phyloP scores from a whole-genome alignment of 192 early-diverging fungal genomes.

The Allomyces javanicus region DNA sequence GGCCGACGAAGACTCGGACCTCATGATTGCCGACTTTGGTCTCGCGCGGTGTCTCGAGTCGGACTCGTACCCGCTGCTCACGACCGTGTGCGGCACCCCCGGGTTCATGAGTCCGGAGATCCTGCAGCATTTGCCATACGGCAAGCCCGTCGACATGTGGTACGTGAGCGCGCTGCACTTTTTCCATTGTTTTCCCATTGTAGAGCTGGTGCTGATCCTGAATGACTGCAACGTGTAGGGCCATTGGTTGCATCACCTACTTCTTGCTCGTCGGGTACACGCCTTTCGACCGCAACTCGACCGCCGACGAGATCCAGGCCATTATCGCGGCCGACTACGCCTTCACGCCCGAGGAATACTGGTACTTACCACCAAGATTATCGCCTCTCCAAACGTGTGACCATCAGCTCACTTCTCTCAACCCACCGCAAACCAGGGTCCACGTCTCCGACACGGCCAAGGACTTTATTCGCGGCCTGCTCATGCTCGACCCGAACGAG shows the following conservation, averaged over 20 bases:
- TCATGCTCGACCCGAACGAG: slow-evolving; percentile 40
- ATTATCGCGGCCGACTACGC: slow-evolving; percentile 37
- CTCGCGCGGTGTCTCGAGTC: slow-evolving; percentile 43
- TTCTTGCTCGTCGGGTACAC: slow-evolving; percentile 51
- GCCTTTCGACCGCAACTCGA: slow-evolving; percentile 44
- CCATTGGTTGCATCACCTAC: slow-evolving; percentile 53
- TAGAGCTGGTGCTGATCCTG: not conserved
- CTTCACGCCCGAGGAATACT: slow-evolving; percentile 41
- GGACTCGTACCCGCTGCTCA: slow-evolving; percentile 34
- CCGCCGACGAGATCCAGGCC: slow-evolving; percentile 27
- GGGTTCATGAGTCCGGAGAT: slow-evolving; percentile 57
- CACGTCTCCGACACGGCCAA: slow-evolving; percentile 20
- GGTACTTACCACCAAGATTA: slow-evolving; percentile 10
- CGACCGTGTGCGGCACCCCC: slow-evolving; percentile 54
- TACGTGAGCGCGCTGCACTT: not conserved
- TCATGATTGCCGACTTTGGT: slow-evolving; percentile 71
- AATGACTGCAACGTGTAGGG: slow-evolving; percentile 41
- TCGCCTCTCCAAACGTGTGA: not conserved
- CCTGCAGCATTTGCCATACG: slow-evolving; percentile 27
- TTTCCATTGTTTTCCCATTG: not conserved
- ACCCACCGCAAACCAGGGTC: no score
- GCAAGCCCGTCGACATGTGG: slow-evolving; percentile 33
- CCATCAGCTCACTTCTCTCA: not conserved
- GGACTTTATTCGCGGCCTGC: slow-evolving; percentile 46
- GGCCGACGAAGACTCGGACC: slow-evolving; percentile 27